These are phyloP conservation scores for Achaetomium macrosporum DNA, from an alignment of 2,329 filamentous ascomycete genomes.

Conservation along the genomic window DNA sequence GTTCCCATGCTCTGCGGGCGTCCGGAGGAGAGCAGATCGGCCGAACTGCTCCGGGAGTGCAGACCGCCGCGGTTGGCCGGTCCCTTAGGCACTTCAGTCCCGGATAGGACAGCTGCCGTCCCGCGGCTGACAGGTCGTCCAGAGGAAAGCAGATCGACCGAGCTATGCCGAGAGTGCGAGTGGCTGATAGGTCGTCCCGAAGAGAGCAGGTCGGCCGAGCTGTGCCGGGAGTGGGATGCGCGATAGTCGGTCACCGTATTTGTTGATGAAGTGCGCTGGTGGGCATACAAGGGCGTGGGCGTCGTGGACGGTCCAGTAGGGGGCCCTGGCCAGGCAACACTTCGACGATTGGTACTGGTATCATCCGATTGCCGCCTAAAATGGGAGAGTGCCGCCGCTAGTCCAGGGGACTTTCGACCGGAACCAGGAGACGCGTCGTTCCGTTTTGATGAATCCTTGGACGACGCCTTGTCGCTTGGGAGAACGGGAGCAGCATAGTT, in stretches of 20 bases:
- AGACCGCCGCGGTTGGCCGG: conserved; percentile 36
- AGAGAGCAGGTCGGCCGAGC: conserved; percentile 42
- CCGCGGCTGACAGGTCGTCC: conserved; percentile 53
- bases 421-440: conserved; percentile 31
- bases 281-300: conserved; percentile 50
- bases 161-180: conserved; percentile 41
- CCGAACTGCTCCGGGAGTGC: conserved; percentile 44
- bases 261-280: conserved; percentile 54
- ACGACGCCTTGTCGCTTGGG: conserved; percentile 31
- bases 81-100: conserved; percentile 35
- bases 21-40: conserved; percentile 36
- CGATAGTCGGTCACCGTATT: conserved; percentile 39
- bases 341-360: conserved; percentile 54
- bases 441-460: conserved; percentile 22
- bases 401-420: conserved; percentile 20
- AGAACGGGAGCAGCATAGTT: conserved; percentile 46
- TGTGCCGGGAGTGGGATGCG: conserved; percentile 36
- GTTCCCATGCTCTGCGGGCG: conserved; percentile 57
- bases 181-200: conserved; percentile 34
- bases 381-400: conserved; percentile 31
- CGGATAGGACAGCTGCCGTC: conserved; percentile 44
- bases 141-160: conserved; percentile 38
- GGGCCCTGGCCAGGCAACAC: conserved; percentile 71
- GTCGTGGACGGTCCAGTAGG: conserved; percentile 49
- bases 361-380: conserved; percentile 45